phyloP scores from a whole-genome alignment of 2,329 filamentous ascomycete species.

The Fusarium newnesense region DNA sequence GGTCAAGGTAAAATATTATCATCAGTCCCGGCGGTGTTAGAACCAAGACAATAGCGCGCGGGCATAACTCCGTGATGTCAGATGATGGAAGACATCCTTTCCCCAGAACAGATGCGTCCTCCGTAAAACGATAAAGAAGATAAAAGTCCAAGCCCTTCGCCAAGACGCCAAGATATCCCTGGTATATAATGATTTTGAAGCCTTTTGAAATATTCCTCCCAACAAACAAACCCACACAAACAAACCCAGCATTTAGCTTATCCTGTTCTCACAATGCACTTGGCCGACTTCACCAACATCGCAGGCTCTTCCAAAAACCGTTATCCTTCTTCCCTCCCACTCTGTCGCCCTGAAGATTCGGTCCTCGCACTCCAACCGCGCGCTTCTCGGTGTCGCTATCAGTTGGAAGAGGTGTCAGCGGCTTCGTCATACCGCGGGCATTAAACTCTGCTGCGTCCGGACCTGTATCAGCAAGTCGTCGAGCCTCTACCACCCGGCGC shows the following conservation, averaged over 20 bases:
- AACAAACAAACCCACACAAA: constrained; percentile 21
- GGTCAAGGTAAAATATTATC: constrained; percentile 9
- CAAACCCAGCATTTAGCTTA: neutral
- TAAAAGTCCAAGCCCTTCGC: constrained; percentile 31
- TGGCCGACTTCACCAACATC: constrained; percentile 64
- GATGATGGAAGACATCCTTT: constrained; percentile 16
- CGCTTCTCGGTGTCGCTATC: constrained; percentile 56
- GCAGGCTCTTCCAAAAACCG: constrained; percentile 66
- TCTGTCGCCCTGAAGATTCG: constrained; percentile 55
- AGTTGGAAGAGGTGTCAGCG: constrained; percentile 63
- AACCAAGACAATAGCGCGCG: constrained; percentile 22
- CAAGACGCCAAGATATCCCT: constrained; percentile 45
- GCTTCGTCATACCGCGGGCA: constrained; percentile 66
- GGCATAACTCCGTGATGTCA: constrained; percentile 31
- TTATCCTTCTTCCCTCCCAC: constrained; percentile 53
- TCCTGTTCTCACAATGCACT: neutral
- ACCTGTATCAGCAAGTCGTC: constrained; percentile 61
- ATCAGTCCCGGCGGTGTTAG: constrained; percentile 12
- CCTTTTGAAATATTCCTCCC: constrained; percentile 28
- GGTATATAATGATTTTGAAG: constrained; percentile 44
- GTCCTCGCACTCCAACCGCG: constrained; percentile 57
- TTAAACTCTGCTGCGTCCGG: constrained; percentile 56
- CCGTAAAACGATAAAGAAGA: constrained; percentile 11
- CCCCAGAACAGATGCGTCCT: constrained; percentile 26
- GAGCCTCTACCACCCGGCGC: constrained; percentile 68